A percentile compares a stretch with the other conserved stretches of the same genome.
Conservation (phyloP, 2,329 filamentous ascomycete genomes). For the Periconia digitata region DNA sequence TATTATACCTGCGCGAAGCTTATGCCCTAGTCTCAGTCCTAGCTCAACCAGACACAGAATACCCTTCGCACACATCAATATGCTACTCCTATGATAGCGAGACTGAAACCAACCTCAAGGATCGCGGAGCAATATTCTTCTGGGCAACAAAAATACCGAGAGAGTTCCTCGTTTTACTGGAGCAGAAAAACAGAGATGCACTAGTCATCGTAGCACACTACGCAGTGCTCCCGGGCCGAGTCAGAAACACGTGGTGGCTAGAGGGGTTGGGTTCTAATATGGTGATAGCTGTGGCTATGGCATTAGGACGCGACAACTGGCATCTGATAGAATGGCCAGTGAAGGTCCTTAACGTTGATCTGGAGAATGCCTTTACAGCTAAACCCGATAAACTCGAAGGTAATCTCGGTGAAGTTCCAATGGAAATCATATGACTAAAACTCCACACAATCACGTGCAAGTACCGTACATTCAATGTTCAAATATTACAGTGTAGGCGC, state of each 20-base stretch:
- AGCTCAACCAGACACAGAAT: constrained; percentile 22
- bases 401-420: constrained; percentile 23
- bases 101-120: constrained; percentile 29
- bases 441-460: background rate
- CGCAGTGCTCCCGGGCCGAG: constrained; percentile 37
- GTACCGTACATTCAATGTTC: too few species aligned
- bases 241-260: constrained; percentile 40
- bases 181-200: constrained; percentile 32
- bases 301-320: constrained; percentile 32
- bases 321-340: constrained; percentile 35
- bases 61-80: constrained; percentile 28
- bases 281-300: constrained; percentile 36
- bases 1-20: constrained; percentile 29
- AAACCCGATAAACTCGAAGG: constrained; percentile 18
- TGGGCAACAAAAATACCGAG: constrained; percentile 32
- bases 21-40: constrained; percentile 36
- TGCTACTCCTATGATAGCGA: constrained; percentile 32
- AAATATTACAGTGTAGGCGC: too few species aligned
- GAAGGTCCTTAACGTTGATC: constrained; percentile 27
- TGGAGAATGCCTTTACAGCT: constrained; percentile 23
- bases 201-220: constrained; percentile 44
- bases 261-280: constrained; percentile 36
- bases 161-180: constrained; percentile 33
- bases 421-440: constrained; percentile 28
- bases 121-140: constrained; percentile 37